A percentile compares a stretch with the other conserved stretches of the same genome.
These are phyloP conservation scores for Thamnidium elegans DNA, from an alignment of 192 early-diverging fungal genomes.

Conservation along the genomic window DNA sequence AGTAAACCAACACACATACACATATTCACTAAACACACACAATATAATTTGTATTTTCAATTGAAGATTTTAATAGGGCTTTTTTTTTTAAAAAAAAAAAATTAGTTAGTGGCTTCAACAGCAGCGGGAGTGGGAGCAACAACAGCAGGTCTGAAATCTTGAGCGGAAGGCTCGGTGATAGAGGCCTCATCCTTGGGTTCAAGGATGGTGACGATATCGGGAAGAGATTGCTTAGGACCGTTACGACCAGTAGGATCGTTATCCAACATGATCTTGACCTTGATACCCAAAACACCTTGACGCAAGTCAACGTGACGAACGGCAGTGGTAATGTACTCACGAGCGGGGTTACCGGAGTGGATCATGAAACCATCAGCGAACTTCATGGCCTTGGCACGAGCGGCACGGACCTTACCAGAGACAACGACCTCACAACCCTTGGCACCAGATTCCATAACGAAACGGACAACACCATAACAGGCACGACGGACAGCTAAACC, in stretches of 20 bases:
- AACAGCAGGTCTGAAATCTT: constrained; percentile 47
- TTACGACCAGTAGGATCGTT: constrained; percentile 88
- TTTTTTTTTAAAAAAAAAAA: no score
- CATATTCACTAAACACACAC: no score
- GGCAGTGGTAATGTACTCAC: constrained; percentile 93
- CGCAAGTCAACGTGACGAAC: constrained; percentile 97
- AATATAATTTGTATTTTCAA: no score
- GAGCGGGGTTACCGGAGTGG: constrained; percentile 98
- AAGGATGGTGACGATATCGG: constrained; percentile 93
- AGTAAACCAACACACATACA: not conserved
- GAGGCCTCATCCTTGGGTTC: constrained; percentile 85
- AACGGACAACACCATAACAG: constrained; percentile 97
- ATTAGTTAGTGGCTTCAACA: constrained; percentile 4
- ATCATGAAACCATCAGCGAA: constrained; percentile 99
- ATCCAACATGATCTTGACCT: constrained; percentile 99
- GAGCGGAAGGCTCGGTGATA: constrained; percentile 66
- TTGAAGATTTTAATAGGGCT: no score
- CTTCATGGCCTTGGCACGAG: constrained; percentile 99
- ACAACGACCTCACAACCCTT: constrained; percentile 99
- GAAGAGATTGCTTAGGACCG: constrained; percentile 94
- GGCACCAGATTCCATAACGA: constrained; percentile 98
- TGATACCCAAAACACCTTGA: constrained; percentile 99
- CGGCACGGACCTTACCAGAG: constrained; percentile 98
- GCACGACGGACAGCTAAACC: constrained; percentile 96
- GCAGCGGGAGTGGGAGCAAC: constrained; percentile 24